Base-by-base conservation (phyloP, 352 stramenopile genomes). In the Nothophytophthora sp. region DNA sequence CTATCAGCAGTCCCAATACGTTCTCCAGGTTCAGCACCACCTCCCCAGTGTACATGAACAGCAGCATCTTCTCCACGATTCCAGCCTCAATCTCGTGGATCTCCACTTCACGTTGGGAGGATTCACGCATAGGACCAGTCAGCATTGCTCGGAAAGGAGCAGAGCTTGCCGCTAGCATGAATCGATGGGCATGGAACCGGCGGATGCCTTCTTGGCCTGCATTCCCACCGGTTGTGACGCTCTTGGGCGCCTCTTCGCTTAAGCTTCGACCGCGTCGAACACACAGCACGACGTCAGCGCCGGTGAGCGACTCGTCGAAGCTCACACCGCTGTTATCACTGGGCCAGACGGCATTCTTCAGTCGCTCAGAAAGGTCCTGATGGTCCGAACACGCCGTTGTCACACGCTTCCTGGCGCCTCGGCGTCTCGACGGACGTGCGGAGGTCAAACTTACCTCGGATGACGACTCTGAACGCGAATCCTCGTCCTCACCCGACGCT, bases 1-100 rank as follows among this genome's bases (percentile, higher is more conserved):
- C 80, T 6, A 90, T 82, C 30, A 93, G 50, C n/a, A 90, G 55
- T 6, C 79, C 81, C 18, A 95, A 40, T 36, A 93, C 81, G 49
- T 75, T 91, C 12, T 87, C 71, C 16, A 90, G 62, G 41, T 81
- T 67, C 40, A 93, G 45, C 20, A 82, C 81, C 24, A 95, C 82
- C 32, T 95, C 77, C 58, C 82, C 85, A 5, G 85, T 91, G 59
- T 95, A 95, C 50, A 95, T 92, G 49, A 85, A 95, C 22, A 84
- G 45, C 46, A 95, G 61, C 74, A 95, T 88, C 55, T 93, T 91
- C 50, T 92, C 69, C 36, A 95, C 66, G 49, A 88, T 75, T 4
- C 37, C 50, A 9, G 76, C 50, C 23, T 81, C 74, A 33, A 95
- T 72, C 29, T 72, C 81, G 47, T 86, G 63, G 28, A 95, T 70